Conservation (phyloP, 2,329 filamentous ascomycete species). For the Botryotinia globosa region DNA sequence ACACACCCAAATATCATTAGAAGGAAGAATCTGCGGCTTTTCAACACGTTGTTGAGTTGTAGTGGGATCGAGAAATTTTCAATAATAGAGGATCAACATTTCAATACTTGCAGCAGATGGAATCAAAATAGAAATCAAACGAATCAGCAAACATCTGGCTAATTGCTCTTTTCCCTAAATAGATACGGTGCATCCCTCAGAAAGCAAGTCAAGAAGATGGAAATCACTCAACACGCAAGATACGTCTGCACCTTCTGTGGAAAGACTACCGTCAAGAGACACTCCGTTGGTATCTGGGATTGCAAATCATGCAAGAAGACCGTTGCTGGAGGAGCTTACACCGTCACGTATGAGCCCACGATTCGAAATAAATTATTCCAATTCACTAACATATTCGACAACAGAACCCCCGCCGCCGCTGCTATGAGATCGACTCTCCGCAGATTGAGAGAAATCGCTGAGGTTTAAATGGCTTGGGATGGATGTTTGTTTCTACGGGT, state of each 20-base stretch:
- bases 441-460: constrained; percentile 94
- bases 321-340: constrained; percentile 90
- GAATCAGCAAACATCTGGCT: constrained; percentile 23
- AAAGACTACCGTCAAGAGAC: constrained; percentile 89
- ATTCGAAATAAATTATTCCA: neutral
- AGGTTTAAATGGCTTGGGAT: constrained; percentile 64
- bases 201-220: constrained; percentile 99
- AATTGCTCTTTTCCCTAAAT: constrained; percentile 29
- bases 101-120: neutral
- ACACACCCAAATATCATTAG: neutral
- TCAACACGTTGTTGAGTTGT: neutral
- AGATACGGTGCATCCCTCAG: constrained; percentile 99
- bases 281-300: constrained; percentile 93
- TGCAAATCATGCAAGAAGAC: constrained; percentile 96
- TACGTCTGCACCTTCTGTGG: constrained; percentile 99
- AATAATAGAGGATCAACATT: neutral
- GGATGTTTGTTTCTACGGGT: constrained; percentile 17
- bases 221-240: constrained; percentile 96
- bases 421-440: constrained; percentile 95
- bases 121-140: neutral
- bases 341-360: constrained; percentile 72
- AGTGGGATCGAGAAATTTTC: neutral
- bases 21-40: constrained; percentile 5
- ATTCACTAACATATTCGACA: neutral
- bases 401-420: constrained; percentile 84